Evolutionary conservation across 2,329 filamentous ascomycete species (phyloP).

Genomic region (Pochonia chlamydosporia): DNA sequence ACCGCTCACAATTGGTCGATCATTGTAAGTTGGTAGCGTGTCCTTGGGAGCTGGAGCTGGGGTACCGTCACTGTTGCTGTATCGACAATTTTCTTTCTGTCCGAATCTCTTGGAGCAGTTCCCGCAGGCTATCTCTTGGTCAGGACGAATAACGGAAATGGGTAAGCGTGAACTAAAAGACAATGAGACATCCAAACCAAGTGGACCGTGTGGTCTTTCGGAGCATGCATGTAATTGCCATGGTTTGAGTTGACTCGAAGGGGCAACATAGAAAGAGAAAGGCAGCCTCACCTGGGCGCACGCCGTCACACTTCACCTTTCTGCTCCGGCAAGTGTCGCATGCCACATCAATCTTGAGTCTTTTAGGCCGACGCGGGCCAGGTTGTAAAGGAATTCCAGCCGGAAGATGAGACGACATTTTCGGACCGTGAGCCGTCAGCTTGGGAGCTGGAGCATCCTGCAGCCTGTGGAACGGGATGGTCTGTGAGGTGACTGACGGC

Average conservation of each 20-base stretch:
- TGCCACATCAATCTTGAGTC: conserved; percentile 38
- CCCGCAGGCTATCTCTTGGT: conserved; percentile 21
- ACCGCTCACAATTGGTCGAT: neutral
- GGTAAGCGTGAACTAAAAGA: no score
- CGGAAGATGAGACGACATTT: neutral
- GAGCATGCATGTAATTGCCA: no score
- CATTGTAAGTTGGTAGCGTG: neutral
- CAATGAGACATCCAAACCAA: no score
- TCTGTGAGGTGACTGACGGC: no score
- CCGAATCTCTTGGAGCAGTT: conserved; percentile 24
- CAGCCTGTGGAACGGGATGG: no score
- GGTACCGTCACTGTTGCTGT: conserved; percentile 12
- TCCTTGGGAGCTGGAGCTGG: neutral
- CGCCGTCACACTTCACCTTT: conserved; percentile 37
- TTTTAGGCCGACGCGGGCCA: conserved; percentile 20
- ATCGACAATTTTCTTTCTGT: conserved; percentile 22
- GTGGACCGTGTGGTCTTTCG: no score
- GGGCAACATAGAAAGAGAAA: neutral
- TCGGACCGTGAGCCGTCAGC: no score
- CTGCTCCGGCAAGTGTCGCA: conserved; percentile 35
- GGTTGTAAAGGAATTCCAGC: neutral
- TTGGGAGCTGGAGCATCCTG: no score
- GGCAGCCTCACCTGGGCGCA: conserved; percentile 25
- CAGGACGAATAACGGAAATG: no score
- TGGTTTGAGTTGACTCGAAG: neutral